These are phyloP conservation scores for Penicillium angulare DNA, from an alignment of 495 filamentous ascomycete genomes.

Conservation along the genomic window DNA sequence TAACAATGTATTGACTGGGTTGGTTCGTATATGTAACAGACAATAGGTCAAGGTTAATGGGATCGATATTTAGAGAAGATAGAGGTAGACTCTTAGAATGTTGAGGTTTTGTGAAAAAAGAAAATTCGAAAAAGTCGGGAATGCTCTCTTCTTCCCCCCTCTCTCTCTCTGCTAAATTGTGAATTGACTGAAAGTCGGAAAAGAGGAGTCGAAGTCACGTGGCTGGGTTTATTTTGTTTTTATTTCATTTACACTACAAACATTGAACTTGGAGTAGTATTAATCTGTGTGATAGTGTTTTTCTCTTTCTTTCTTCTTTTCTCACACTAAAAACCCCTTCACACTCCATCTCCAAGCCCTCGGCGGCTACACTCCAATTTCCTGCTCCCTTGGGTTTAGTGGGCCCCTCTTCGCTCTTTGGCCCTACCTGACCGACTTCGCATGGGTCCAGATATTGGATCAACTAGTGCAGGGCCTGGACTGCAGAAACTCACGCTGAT, in stretches of 20 bases:
- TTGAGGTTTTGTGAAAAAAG: too few relatives aligned
- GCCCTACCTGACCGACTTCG: neutral
- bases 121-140: too few relatives aligned
- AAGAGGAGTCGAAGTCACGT: slow-evolving; percentile 33
- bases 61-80: too few relatives aligned
- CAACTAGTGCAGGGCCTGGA: slow-evolving; percentile 20
- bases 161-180: too few relatives aligned
- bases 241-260: too few relatives aligned
- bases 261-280: too few relatives aligned
- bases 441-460: neutral
- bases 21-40: neutral
- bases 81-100: too few relatives aligned
- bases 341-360: slow-evolving; percentile 8
- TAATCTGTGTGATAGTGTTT: too few relatives aligned
- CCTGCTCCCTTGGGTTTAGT: neutral
- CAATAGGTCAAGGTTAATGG: too few relatives aligned
- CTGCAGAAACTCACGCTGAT: slow-evolving; percentile 13
- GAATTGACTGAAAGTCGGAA: neutral
- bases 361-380: slow-evolving; percentile 13
- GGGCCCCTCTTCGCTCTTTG: neutral
- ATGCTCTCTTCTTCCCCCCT: too few relatives aligned
- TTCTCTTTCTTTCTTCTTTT: neutral
- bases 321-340: slow-evolving; percentile 3
- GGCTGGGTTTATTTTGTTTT: neutral
- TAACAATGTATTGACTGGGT: too few relatives aligned